Evolutionary conservation across 345 rosid species (phyloP).

Genomic region (Euphorbia pulcherrima): DNA sequence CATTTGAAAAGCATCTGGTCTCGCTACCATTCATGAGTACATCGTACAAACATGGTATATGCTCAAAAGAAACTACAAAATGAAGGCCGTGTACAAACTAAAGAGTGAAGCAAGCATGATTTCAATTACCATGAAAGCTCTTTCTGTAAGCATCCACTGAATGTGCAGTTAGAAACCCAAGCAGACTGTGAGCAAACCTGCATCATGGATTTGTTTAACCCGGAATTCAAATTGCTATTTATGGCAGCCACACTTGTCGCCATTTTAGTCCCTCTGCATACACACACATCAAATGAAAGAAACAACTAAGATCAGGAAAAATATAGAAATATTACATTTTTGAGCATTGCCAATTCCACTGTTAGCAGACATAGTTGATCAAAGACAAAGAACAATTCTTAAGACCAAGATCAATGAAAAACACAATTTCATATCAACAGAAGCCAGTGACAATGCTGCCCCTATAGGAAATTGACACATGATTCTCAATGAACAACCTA

Average conservation of each 20-base stretch:
- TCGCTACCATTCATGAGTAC: background rate
- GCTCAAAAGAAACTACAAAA: background rate
- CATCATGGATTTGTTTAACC: conserved; percentile 28
- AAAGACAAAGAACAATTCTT: conserved; percentile 1
- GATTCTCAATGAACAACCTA: background rate
- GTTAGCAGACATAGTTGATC: background rate
- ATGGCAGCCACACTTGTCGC: conserved; percentile 49
- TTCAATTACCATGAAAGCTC: conserved; percentile 56
- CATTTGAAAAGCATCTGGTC: background rate
- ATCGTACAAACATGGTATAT: background rate
- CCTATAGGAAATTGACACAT: background rate
- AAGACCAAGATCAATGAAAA: background rate
- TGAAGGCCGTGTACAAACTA: conserved; percentile 1
- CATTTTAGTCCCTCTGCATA: conserved; percentile 41
- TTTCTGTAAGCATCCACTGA: conserved; percentile 45
- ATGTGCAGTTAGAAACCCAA: conserved; percentile 33
- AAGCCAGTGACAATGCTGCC: background rate
- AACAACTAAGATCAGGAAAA: conserved; percentile 8
- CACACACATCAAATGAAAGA: conserved; percentile 9
- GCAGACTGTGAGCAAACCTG: conserved; percentile 37
- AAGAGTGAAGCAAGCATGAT: conserved; percentile 3
- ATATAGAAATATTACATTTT: background rate
- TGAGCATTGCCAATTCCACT: background rate
- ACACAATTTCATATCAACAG: background rate
- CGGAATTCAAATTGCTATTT: conserved; percentile 34